Conservation (phyloP, 345 rosid genomes). For the Brassica juncea region DNA sequence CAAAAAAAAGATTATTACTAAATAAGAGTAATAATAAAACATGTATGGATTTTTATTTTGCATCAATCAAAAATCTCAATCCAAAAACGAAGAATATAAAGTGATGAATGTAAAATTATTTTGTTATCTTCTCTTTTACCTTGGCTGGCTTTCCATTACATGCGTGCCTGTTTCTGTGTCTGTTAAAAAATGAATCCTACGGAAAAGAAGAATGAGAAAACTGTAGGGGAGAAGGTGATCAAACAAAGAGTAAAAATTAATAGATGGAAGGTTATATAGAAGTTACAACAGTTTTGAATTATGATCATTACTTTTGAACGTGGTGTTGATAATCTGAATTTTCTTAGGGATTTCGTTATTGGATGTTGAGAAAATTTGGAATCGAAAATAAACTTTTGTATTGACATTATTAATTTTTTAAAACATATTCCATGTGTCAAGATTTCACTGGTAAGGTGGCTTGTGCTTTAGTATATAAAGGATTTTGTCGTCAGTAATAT, state of each 20-base stretch:
- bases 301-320: background rate
- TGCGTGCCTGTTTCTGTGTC: too few species aligned
- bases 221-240: background rate
- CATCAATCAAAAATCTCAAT: background rate
- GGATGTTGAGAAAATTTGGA: background rate
- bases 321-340: background rate
- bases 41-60: background rate
- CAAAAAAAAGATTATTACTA: too few species aligned
- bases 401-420: too few species aligned
- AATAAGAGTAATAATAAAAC: too few species aligned
- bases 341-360: background rate
- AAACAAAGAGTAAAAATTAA: too few species aligned
- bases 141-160: too few species aligned
- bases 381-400: background rate
- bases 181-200: too few species aligned
- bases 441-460: background rate
- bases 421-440: background rate
- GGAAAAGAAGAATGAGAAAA: background rate
- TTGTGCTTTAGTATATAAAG: too few species aligned
- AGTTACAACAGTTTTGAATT: background rate
- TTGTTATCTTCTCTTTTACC: too few species aligned
- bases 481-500: too few species aligned
- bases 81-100: background rate
- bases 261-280: background rate
- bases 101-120: too few species aligned